Conservation (phyloP, 2,329 filamentous ascomycete species). For the Claviceps paspali region DNA sequence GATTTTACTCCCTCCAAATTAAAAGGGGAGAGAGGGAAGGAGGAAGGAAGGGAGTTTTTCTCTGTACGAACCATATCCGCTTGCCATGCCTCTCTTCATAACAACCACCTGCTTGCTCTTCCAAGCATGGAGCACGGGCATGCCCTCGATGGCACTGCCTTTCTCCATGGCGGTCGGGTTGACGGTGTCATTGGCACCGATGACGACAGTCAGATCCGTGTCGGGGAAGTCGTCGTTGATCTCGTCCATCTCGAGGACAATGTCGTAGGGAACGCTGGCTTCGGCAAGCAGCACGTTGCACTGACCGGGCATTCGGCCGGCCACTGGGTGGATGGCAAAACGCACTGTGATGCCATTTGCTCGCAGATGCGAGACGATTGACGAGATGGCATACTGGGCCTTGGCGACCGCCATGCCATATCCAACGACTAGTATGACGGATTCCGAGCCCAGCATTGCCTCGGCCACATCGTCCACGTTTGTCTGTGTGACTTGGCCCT, state of each 20-base stretch:
- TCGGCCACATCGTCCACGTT: constrained; percentile 71
- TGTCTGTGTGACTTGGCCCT: constrained; percentile 65
- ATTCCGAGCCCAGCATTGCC: constrained; percentile 59
- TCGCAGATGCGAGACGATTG: constrained; percentile 63
- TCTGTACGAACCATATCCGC: constrained; percentile 81
- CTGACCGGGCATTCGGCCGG: constrained; percentile 83
- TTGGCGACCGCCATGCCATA: constrained; percentile 94
- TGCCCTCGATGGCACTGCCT: constrained; percentile 72
- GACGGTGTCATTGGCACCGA: constrained; percentile 85
- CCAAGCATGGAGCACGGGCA: constrained; percentile 87
- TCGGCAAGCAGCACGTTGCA: constrained; percentile 85
- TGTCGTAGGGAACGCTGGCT: constrained; percentile 78
- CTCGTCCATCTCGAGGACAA: constrained; percentile 90
- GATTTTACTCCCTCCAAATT: no score
- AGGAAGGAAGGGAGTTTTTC: no score
- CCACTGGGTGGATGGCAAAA: constrained; percentile 82
- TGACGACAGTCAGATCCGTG: constrained; percentile 75
- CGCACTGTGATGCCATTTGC: constrained; percentile 64
- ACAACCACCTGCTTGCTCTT: constrained; percentile 87
- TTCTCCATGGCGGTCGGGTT: constrained; percentile 80
- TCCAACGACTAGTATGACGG: constrained; percentile 77
- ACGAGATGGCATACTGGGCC: constrained; percentile 78
- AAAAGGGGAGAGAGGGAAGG: no score
- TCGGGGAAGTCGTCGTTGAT: constrained; percentile 85
- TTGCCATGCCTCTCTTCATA: constrained; percentile 85